These are phyloP conservation scores for Boletus eberwhitei DNA, from an alignment of 768 basidiomycete genomes.

Conservation along the genomic window DNA sequence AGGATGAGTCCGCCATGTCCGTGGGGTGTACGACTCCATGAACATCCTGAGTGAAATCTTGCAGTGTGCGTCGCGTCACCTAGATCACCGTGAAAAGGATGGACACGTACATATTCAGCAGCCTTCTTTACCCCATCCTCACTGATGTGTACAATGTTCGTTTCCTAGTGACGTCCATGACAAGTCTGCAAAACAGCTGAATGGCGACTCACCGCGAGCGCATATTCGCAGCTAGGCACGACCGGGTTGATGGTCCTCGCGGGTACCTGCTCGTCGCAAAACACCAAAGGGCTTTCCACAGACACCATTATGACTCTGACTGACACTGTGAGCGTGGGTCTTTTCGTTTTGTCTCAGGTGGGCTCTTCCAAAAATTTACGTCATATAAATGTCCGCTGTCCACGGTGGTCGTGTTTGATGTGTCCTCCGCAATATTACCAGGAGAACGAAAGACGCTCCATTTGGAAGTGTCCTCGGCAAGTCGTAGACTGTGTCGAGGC, in stretches of 20 bases:
- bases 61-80: background rate
- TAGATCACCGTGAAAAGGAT: constrained; percentile 1
- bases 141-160: constrained; percentile 57
- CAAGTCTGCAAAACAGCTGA: background rate
- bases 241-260: constrained; percentile 50
- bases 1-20: constrained; percentile 67
- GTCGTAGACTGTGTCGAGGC: background rate
- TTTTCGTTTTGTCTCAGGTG: constrained; percentile 1
- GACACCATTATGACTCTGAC: constrained; percentile 15
- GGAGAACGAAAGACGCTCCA: background rate
- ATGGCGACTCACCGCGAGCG: constrained; percentile 45
- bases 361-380: background rate
- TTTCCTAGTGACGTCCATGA: constrained; percentile 42
- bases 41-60: constrained; percentile 62
- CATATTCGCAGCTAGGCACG: constrained; percentile 52
- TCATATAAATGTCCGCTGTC: constrained; percentile 4
- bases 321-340: background rate
- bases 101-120: constrained; percentile 55
- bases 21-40: constrained; percentile 68
- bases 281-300: background rate
- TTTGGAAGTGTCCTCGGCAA: background rate
- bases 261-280: background rate
- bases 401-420: background rate
- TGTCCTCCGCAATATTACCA: background rate
- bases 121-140: constrained; percentile 59